These are phyloP conservation scores for Cronartium ribicola DNA, from an alignment of 1,284 basidiomycete genomes.

Conservation along the genomic window DNA sequence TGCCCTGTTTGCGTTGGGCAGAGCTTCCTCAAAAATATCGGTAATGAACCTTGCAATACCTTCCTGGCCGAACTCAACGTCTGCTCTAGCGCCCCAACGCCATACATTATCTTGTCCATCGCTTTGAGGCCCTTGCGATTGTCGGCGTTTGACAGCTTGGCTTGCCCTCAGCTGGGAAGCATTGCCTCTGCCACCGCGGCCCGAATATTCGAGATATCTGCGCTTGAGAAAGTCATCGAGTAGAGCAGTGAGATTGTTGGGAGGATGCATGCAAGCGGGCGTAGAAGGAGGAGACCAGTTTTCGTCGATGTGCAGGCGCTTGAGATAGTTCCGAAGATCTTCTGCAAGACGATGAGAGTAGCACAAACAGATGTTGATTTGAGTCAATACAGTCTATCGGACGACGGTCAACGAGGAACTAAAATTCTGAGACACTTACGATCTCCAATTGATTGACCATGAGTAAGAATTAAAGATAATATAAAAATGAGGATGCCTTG, in stretches of 20 bases:
- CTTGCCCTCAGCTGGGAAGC: slow-evolving; percentile 4
- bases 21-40: slow-evolving; percentile 20
- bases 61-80: slow-evolving; percentile 39
- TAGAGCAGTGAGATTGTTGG: neutral
- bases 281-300: slow-evolving; percentile 39
- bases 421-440: slow-evolving; percentile 2
- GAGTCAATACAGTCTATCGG: too few species aligned
- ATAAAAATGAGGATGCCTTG: slow-evolving; percentile 32
- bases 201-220: slow-evolving; percentile 24
- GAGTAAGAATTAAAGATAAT: slow-evolving; percentile 37
- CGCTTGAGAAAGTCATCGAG: slow-evolving; percentile 22
- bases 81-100: slow-evolving; percentile 40
- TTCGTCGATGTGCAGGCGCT: slow-evolving; percentile 19
- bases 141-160: slow-evolving; percentile 20
- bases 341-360: neutral
- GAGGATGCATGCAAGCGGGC: slow-evolving; percentile 19
- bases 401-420: neutral
- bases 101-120: slow-evolving; percentile 26
- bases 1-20: neutral
- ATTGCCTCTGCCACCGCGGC: slow-evolving; percentile 3
- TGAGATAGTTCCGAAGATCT: slow-evolving; percentile 32
- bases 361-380: neutral
- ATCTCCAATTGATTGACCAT: slow-evolving; percentile 34
- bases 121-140: slow-evolving; percentile 21
- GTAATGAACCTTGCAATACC: slow-evolving; percentile 42